Evolutionary conservation across 352 stramenopile species (phyloP).

Genomic region (Phytophthora sp.): DNA sequence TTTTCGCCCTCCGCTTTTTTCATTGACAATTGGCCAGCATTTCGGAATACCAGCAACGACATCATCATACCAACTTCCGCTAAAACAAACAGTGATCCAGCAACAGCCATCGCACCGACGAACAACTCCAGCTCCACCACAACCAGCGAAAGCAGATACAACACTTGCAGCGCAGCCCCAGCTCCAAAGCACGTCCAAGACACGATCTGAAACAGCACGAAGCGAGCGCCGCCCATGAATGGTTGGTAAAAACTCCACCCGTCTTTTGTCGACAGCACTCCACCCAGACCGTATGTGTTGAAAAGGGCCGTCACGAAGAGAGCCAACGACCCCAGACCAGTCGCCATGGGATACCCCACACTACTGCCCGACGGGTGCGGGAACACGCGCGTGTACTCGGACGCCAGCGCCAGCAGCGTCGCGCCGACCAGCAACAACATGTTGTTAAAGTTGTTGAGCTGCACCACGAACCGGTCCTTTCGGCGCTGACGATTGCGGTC

Average conservation of each 20-base stretch:
- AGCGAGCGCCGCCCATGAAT: constrained; percentile 75
- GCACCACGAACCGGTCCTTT: constrained; percentile 63
- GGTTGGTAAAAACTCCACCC: constrained; percentile 88
- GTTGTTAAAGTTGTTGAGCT: constrained; percentile 90
- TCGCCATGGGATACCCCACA: constrained; percentile 56
- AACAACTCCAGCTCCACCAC: constrained; percentile 84
- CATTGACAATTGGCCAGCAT: constrained; percentile 10
- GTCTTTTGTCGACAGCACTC: constrained; percentile 71
- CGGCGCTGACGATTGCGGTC: constrained; percentile 41
- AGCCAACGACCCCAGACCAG: constrained; percentile 63
- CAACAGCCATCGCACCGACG: constrained; percentile 72
- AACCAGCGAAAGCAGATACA: constrained; percentile 82
- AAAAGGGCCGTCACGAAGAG: constrained; percentile 80
- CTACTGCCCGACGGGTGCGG: constrained; percentile 41
- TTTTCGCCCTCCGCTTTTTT: too few species aligned
- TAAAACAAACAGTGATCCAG: constrained; percentile 64
- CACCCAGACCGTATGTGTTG: constrained; percentile 86
- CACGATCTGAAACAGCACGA: constrained; percentile 78
- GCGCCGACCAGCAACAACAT: constrained; percentile 80
- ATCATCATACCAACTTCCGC: constrained; percentile 86
- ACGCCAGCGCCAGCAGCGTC: constrained; percentile 60
- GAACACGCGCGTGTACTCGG: constrained; percentile 61
- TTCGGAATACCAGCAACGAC: constrained; percentile 73
- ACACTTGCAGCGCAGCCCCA: constrained; percentile 67
- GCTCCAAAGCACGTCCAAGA: constrained; percentile 83